phyloP scores from a whole-genome alignment of 2,329 filamentous ascomycete genomes.

The Anisogramma anomala region DNA sequence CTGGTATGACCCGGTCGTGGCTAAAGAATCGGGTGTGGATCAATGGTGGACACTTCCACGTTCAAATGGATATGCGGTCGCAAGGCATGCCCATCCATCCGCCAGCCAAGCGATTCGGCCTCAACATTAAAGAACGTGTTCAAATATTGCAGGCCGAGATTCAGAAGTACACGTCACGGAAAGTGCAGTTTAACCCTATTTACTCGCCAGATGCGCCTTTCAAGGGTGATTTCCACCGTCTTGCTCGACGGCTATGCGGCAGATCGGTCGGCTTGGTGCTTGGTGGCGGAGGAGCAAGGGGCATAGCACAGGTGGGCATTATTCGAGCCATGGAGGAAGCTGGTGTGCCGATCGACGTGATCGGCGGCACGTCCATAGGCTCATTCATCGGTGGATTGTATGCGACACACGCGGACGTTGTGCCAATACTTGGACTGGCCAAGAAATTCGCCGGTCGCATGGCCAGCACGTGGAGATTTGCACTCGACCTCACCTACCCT shows the following conservation, averaged over 20 bases:
- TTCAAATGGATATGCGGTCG: constrained; percentile 83
- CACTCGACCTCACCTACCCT: constrained; percentile 88
- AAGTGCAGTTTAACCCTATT: constrained; percentile 74
- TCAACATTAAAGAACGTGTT: constrained; percentile 79
- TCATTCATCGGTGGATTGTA: constrained; percentile 92
- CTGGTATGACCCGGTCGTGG: constrained; percentile 81
- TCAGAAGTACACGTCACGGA: constrained; percentile 93
- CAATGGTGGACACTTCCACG: constrained; percentile 93
- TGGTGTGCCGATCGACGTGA: constrained; percentile 87
- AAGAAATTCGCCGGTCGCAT: constrained; percentile 99
- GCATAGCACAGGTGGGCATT: constrained; percentile 85
- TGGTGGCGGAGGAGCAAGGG: constrained; percentile 83
- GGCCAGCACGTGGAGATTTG: constrained; percentile 98
- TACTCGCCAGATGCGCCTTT: constrained; percentile 87
- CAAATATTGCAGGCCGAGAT: constrained; percentile 95
- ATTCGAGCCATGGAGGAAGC: constrained; percentile 93
- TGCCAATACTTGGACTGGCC: constrained; percentile 89
- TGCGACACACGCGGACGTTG: constrained; percentile 88
- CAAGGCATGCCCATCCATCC: constrained; percentile 66
- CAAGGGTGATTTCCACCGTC: constrained; percentile 92
- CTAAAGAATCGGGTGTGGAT: constrained; percentile 91
- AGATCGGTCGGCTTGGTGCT: constrained; percentile 91
- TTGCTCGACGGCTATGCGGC: constrained; percentile 80
- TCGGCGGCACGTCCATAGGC: constrained; percentile 93
- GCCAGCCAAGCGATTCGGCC: constrained; percentile 66